Evolutionary conservation across 768 basidiomycete genomes (phyloP).

Genomic region (Mrakia frigida): DNA sequence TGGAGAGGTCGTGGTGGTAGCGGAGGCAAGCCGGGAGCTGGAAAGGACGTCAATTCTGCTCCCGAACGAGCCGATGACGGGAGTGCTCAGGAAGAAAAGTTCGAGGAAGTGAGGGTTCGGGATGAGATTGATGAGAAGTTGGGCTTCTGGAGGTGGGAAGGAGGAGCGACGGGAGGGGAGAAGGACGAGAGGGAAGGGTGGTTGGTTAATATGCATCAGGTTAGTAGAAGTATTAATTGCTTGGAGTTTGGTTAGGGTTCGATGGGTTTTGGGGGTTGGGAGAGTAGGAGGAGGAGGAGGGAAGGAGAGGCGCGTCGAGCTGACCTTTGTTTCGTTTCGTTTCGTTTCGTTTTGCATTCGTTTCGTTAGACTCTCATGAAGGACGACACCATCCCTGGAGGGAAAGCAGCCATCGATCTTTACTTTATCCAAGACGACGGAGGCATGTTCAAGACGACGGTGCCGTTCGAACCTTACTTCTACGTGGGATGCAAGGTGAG

Average conservation of each 20-base stretch:
- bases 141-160: slow-evolving; percentile 74
- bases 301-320: background rate
- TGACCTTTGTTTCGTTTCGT: background rate
- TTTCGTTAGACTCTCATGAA: slow-evolving; percentile 67
- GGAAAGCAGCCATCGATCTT: slow-evolving; percentile 85
- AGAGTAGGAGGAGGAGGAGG: background rate
- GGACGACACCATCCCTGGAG: slow-evolving; percentile 75
- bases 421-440: slow-evolving; percentile 98
- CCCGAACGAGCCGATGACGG: slow-evolving; percentile 67
- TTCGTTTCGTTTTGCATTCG: background rate
- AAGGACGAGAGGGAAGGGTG: slow-evolving; percentile 70
- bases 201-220: slow-evolving; percentile 98
- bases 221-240: too few relatives aligned
- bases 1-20: slow-evolving; percentile 39
- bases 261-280: background rate
- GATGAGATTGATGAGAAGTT: slow-evolving; percentile 93
- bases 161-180: slow-evolving; percentile 47
- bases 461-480: slow-evolving; percentile 92
- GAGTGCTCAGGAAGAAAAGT: slow-evolving; percentile 74
- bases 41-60: slow-evolving; percentile 40
- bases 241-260: background rate
- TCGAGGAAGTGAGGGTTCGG: slow-evolving; percentile 66
- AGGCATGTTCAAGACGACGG: slow-evolving; percentile 88
- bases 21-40: slow-evolving; percentile 35
- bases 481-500: slow-evolving; percentile 82